Base-by-base conservation (phyloP, 2,329 filamentous ascomycete genomes). In the Aaosphaeria arxii region DNA sequence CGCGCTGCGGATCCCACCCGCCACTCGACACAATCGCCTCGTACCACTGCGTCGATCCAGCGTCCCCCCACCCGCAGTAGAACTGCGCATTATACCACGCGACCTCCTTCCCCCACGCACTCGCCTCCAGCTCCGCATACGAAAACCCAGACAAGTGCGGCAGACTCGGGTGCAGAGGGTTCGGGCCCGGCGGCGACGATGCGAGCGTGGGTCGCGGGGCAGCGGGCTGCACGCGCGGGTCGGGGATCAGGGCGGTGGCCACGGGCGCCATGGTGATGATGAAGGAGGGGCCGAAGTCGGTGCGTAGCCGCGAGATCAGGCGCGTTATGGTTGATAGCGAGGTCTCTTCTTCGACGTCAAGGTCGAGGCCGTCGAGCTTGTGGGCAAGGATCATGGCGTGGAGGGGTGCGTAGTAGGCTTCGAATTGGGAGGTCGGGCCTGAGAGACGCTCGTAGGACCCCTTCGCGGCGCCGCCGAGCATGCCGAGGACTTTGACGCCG, bases 71-170 rank as follows among this genome's bases (percentile, higher is more conserved):
- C 1, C 90, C 90, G 63, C 88, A 94, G 77, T 96, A 96, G 71
- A 96, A 95, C 64, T 96, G 91, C 5, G 86, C 79, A 64, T 96
- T 96, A 69, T 96, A 96, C 83, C 90, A 96, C 3, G 79, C 78
- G 30, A 96, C 87, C 40, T 86, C 63, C 13, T 49, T 47, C 3
- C 63, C 69, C 5, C 53, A 58, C 4, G 58, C 54, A 36, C 63
- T 64, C 42, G 60, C 65, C 65, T 95, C 89, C 2, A 96, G 78
- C 7, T 84, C 76, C 40, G 83, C 77, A 69, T 96, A 96, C 65
- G 84, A 80, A 69, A 96, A 96, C 0, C 91, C 91, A 50, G 86
- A 91, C 3, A 95, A 77, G 65, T 89, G 88, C 2, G 74, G 74
- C 1, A 72, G 61, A 0, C 63, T 66, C 3, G 60, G 61, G 41